Percentiles rank a stretch among this genome's conserved stretches.
These are phyloP conservation scores for Spinellus fusiger DNA, from an alignment of 192 early-diverging fungal species.

Conservation along the genomic window DNA sequence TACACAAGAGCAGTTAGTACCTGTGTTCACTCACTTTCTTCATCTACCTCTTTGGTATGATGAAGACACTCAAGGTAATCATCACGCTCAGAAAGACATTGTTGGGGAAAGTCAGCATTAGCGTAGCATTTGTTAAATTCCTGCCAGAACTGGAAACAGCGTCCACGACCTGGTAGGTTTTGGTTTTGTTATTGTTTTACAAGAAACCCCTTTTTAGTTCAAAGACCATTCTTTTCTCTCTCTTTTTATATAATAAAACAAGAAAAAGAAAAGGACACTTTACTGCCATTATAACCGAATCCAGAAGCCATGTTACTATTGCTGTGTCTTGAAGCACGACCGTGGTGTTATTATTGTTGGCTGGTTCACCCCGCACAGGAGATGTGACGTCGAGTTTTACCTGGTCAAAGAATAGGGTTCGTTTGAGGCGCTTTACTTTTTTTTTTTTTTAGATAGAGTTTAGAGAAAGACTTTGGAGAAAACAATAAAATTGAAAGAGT, in stretches of 20 bases:
- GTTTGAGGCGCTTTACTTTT: too few species aligned
- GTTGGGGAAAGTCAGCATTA: conserved; percentile 63
- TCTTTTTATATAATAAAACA: background rate
- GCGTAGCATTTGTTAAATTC: conserved; percentile 94
- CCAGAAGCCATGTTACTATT: conserved; percentile 18
- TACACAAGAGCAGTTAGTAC: background rate
- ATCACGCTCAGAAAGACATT: conserved; percentile 77
- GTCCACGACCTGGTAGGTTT: conserved; percentile 60
- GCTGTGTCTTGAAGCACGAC: conserved; percentile 8
- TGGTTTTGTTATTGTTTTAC: background rate
- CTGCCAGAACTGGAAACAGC: conserved; percentile 97
- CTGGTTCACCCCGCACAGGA: too few species aligned
- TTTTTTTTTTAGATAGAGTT: too few species aligned
- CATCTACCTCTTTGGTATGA: conserved; percentile 94
- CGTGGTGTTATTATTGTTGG: too few species aligned
- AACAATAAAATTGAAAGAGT: too few species aligned
- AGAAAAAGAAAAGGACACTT: background rate
- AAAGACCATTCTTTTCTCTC: background rate
- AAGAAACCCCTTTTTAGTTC: background rate
- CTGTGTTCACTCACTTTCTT: too few species aligned
- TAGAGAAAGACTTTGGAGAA: too few species aligned
- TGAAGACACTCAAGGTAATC: conserved; percentile 97
- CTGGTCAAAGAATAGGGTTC: too few species aligned
- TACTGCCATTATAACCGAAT: conserved; percentile 26
- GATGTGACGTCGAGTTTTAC: too few species aligned